Evolutionary conservation across 208 protist genomes (phyloP).

Genomic region (Leptomonas pyrrhocoris): DNA sequence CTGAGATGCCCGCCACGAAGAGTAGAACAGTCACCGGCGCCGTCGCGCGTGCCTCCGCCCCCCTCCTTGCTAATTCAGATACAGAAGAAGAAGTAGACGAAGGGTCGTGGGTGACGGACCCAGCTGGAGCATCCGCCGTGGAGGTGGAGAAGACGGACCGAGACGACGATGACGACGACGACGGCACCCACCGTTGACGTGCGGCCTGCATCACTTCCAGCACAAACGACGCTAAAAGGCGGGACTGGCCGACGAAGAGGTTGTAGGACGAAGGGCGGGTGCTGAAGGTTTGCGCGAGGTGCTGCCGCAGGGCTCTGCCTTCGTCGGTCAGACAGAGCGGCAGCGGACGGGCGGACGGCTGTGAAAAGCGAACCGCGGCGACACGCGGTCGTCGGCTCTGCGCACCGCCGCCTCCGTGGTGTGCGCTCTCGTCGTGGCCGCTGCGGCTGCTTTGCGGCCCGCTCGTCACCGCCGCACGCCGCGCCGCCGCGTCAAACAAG

Average conservation of each 20-base stretch:
- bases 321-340: slow-evolving; percentile 37
- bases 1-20: slow-evolving; percentile 76
- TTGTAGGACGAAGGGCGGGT: slow-evolving; percentile 17
- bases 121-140: background rate
- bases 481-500: slow-evolving; percentile 22
- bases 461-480: background rate
- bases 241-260: slow-evolving; percentile 34
- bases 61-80: background rate
- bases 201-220: slow-evolving; percentile 59
- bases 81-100: background rate
- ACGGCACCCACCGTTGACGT: slow-evolving; percentile 28
- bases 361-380: background rate
- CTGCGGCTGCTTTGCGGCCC: background rate
- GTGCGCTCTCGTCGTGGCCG: background rate
- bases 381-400: too few relatives aligned
- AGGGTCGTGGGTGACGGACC: background rate
- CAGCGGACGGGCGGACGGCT: background rate
- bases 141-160: background rate
- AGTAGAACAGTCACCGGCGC: slow-evolving; percentile 62
- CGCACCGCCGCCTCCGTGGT: background rate
- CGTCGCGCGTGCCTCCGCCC: background rate
- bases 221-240: slow-evolving; percentile 44
- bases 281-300: slow-evolving; percentile 26
- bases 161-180: background rate
- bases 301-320: slow-evolving; percentile 29